Conservation (phyloP, 257 asterid genomes). For the Solanum medicagineum region DNA sequence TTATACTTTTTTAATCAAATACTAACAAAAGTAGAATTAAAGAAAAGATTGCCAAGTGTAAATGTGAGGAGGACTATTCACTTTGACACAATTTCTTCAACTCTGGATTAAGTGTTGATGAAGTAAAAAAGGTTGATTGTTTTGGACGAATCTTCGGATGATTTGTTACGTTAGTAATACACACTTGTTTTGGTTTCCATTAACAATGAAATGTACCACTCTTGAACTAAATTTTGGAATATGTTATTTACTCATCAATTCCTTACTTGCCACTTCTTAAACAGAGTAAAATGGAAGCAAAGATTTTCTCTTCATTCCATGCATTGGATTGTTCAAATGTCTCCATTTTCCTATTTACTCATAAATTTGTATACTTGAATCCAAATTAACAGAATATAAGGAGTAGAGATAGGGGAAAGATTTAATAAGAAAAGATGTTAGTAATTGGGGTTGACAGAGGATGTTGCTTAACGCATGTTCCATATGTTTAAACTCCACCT, state of each 20-base stretch:
- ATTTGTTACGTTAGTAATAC: slow-evolving; percentile 12
- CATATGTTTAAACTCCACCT: slow-evolving; percentile 1
- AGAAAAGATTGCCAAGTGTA: background rate
- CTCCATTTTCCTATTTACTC: background rate
- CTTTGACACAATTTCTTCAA: slow-evolving; percentile 26
- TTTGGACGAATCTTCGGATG: slow-evolving; percentile 9
- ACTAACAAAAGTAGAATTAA: background rate
- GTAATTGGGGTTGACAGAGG: slow-evolving; percentile 30
- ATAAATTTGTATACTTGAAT: too few relatives aligned
- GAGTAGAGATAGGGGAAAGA: too few relatives aligned
- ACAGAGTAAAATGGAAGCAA: background rate
- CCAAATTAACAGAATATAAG: too few relatives aligned
- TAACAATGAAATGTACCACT: background rate
- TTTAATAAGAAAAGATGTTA: too few relatives aligned
- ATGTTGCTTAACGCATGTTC: slow-evolving; percentile 85
- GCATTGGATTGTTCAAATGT: background rate
- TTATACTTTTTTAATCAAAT: background rate
- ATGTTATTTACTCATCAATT: background rate
- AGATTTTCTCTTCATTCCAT: background rate
- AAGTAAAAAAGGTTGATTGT: slow-evolving; percentile 40
- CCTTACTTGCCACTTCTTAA: background rate
- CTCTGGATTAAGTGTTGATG: slow-evolving; percentile 34
- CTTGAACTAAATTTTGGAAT: background rate
- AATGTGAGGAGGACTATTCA: background rate
- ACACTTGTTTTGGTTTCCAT: background rate